Base-by-base conservation (phyloP, 2,329 filamentous ascomycete genomes). In the Trichoderma sp. region DNA sequence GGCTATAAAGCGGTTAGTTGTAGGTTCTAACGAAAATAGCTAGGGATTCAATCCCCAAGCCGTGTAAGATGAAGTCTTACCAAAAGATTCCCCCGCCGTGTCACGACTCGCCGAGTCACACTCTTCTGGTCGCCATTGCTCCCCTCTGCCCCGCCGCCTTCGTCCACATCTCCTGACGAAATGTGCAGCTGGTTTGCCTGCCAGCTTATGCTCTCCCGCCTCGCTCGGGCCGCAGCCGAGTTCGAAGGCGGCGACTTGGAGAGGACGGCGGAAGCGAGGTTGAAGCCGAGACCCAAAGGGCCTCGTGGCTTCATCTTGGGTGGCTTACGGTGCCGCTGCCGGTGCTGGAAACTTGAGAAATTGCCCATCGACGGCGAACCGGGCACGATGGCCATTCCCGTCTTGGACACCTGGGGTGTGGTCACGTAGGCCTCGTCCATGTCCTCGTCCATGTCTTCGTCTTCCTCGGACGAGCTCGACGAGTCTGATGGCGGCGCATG, bases 101-200 rank as follows among this genome's bases (percentile, higher is more conserved):
- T 96, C 7, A 98, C 94, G 1, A 89, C 86, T 68, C 93, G 85
- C 67, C 91, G 86, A 68, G 96, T 90, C 17, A 97, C 93, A 64
- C 88, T 90, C 57, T 90, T 85, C 63, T 89, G 88, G 14, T 82
- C 83, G 69, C 87, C 83, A 64, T 83, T 76, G 55, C 80, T 78
- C 15, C 78, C 77, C 54, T 81, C 81, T 19, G 81, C 79, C 7
- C 77, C 78, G 69, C 92, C 66, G 39, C 72, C 74, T 45, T 80
- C 93, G 71, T 97, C 79, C 5, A 72, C 73, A 39, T 80, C 93
- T 70, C 92, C 86, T 61, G 86, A 88, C 39, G 86, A 88, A 44
- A 97, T 90, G 69, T 95, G 90, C 21, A 97, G 79, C 71, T 96
- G 92, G 70, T 95, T 93, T 17, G 93, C 93, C 44, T 93, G 92